phyloP scores from a whole-genome alignment of 1,284 basidiomycete genomes.

The Lentinula novae-zelandiae region DNA sequence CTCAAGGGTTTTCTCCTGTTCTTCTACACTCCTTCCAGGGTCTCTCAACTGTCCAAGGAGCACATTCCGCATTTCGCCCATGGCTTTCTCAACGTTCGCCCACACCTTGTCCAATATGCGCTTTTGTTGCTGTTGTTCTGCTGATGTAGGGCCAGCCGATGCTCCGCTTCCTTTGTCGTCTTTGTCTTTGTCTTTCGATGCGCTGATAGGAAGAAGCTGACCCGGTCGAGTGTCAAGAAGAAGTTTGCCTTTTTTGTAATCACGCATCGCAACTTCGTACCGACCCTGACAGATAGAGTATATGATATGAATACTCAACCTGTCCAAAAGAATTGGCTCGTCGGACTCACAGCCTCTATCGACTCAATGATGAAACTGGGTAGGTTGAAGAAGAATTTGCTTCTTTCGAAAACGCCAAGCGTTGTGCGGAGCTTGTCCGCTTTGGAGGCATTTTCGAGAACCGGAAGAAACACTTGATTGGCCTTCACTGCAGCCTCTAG shows the following conservation, averaged over 20 bases:
- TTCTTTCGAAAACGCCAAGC: conserved; percentile 92
- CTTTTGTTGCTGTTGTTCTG: conserved; percentile 76
- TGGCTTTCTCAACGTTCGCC: conserved; percentile 92
- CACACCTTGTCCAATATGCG: conserved; percentile 96
- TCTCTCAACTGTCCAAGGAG: conserved; percentile 82
- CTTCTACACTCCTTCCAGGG: conserved; percentile 77
- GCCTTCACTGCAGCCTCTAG: conserved; percentile 84
- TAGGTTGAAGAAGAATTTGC: conserved; percentile 98
- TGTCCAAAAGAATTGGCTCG: conserved; percentile 4
- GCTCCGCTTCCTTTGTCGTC: neutral
- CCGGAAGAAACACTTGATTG: conserved; percentile 94
- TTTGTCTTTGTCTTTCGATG: conserved; percentile 38
- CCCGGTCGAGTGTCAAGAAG: conserved; percentile 85
- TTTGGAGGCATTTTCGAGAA: conserved; percentile 94
- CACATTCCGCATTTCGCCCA: conserved; percentile 85
- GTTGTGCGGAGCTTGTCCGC: conserved; percentile 92
- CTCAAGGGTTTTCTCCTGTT: conserved; percentile 98
- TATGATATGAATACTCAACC: neutral
- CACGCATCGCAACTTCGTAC: conserved; percentile 90
- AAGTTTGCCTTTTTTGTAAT: conserved; percentile 97
- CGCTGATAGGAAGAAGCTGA: conserved; percentile 69
- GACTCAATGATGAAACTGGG: conserved; percentile 90
- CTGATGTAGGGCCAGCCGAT: conserved; percentile 35
- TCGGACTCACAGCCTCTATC: conserved; percentile 72
- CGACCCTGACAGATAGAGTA: conserved; percentile 56